These are phyloP conservation scores for Tricladium varicosporioides DNA, from an alignment of 2,329 filamentous ascomycete species.

Conservation along the genomic window DNA sequence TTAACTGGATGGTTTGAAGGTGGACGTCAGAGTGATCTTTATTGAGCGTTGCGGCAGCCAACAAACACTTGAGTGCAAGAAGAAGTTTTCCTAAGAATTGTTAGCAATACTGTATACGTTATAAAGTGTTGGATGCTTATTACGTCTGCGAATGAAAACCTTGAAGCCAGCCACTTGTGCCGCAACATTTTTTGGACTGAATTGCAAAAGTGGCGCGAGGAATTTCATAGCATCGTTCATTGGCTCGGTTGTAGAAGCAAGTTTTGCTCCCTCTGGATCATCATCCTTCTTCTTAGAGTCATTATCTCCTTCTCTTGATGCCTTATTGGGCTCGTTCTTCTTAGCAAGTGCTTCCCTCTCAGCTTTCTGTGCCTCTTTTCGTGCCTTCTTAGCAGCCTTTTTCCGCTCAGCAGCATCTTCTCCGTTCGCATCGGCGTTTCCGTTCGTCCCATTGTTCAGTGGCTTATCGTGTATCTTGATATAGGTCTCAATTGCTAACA, in stretches of 20 bases:
- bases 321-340: constrained; percentile 81
- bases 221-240: constrained; percentile 87
- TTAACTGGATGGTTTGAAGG: constrained; percentile 70
- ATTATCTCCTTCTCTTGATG: constrained; percentile 55
- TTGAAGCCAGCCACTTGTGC: constrained; percentile 87
- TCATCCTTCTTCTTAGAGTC: constrained; percentile 84
- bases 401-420: constrained; percentile 70
- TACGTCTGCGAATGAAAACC: constrained; percentile 81
- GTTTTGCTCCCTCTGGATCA: constrained; percentile 78
- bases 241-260: constrained; percentile 79
- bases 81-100: constrained; percentile 70
- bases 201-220: constrained; percentile 75
- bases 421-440: constrained; percentile 43
- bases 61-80: constrained; percentile 82
- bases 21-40: constrained; percentile 69
- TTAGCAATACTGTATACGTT: no score
- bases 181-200: constrained; percentile 75
- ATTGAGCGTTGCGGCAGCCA: constrained; percentile 69
- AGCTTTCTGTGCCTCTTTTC: constrained; percentile 71
- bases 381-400: constrained; percentile 87
- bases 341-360: constrained; percentile 79
- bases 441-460: constrained; percentile 61
- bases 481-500: constrained; percentile 80
- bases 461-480: constrained; percentile 75
- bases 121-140: no score